A percentile compares a stretch with the other conserved stretches of the same genome.
Evolutionary conservation across 371 early-diverging fungal genomes (phyloP).

Genomic region (Mucor plumbeus): DNA sequence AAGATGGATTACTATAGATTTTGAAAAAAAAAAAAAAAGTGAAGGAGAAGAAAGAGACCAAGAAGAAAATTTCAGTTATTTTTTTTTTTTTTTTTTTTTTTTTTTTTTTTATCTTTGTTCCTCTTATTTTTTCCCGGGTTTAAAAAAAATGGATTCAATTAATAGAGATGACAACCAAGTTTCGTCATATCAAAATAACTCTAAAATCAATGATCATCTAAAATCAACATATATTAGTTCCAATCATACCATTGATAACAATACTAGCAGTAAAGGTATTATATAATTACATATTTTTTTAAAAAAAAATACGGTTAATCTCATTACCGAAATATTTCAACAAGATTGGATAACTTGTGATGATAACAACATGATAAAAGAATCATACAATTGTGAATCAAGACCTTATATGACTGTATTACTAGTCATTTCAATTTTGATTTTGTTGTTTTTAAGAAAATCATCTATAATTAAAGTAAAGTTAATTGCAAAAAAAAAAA

Average conservation of each 20-base stretch:
- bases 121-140: conserved; percentile 1
- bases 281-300: background rate
- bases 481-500: background rate
- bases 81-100: background rate
- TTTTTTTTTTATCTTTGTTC: background rate
- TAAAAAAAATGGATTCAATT: background rate
- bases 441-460: conserved; percentile 11
- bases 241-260: background rate
- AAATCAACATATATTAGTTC: background rate
- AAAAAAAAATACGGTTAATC: background rate
- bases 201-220: background rate
- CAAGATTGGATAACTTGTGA: conserved; percentile 12
- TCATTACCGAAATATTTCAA: background rate
- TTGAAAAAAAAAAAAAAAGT: too few species aligned
- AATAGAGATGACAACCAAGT: background rate
- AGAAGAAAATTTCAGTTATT: background rate
- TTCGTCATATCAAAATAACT: background rate
- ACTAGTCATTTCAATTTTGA: conserved; percentile 10
- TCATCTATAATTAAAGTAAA: conserved; percentile 16
- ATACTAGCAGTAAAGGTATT: background rate
- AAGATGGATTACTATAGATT: too few species aligned
- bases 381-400: conserved; percentile 10
- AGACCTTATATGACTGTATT: conserved; percentile 20
- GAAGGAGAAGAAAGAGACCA: too few species aligned
- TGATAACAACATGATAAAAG: background rate